These are phyloP conservation scores for Serpula lacrymans DNA, from an alignment of 768 basidiomycete species.

Conservation along the genomic window DNA sequence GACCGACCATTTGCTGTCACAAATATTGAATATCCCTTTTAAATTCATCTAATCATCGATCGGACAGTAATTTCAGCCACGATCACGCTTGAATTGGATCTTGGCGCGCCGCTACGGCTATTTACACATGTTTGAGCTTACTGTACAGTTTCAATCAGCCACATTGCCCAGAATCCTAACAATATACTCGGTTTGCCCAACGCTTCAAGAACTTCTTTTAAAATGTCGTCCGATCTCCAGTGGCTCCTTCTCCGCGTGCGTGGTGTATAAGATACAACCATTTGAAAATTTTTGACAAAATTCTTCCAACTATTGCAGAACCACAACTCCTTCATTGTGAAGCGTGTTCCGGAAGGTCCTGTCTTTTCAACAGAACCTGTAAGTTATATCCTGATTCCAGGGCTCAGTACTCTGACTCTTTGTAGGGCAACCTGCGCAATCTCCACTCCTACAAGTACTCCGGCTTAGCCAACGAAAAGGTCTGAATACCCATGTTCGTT, in stretches of 20 bases:
- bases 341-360: slow-evolving; percentile 67
- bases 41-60: too few relatives aligned
- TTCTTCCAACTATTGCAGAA: slow-evolving; percentile 43
- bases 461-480: slow-evolving; percentile 83
- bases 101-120: too few relatives aligned
- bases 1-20: too few relatives aligned
- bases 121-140: slow-evolving; percentile 26
- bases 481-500: slow-evolving; percentile 23
- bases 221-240: slow-evolving; percentile 87
- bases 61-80: too few relatives aligned
- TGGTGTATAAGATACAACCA: slow-evolving; percentile 17
- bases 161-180: slow-evolving; percentile 18
- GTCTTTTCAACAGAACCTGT: slow-evolving; percentile 85
- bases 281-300: not conserved
- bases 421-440: slow-evolving; percentile 82
- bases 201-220: slow-evolving; percentile 21
- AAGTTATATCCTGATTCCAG: slow-evolving; percentile 25
- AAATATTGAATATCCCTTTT: too few relatives aligned
- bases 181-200: slow-evolving; percentile 14
- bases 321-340: slow-evolving; percentile 83
- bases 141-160: slow-evolving; percentile 32
- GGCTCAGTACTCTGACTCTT: slow-evolving; percentile 5
- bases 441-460: slow-evolving; percentile 92
- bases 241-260: slow-evolving; percentile 89
- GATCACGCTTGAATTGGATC: too few relatives aligned